Evolutionary conservation across 2,329 filamentous ascomycete species (phyloP), one percentile per base, ranked within the genome.

Genomic region (Clarireedia homoeocarpa): DNA sequence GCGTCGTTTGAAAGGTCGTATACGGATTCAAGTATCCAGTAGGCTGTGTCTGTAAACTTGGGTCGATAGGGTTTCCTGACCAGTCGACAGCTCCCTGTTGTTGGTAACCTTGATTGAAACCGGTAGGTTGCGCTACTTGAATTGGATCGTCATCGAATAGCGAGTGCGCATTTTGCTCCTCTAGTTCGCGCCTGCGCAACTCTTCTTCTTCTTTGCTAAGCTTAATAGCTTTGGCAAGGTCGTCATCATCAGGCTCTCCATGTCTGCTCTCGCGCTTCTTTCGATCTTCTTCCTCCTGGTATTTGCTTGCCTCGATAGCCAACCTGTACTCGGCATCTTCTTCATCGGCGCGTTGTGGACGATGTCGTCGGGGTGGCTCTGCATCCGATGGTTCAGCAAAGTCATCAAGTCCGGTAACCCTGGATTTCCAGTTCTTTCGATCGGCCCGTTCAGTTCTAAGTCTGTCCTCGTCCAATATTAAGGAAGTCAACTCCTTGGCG

Each of bases 81-180:
- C 95, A 97, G 73, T 99, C 94, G 17, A 99, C 94, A 12, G 90
- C 89, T 56, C 88, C 88, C 69, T 96, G 92, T 73, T 99, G 94
- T 75, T 97, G 91, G 68, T 99, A 99, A 48, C 92, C 92, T 74
- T 96, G 91, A 72, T 96, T 97, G 75, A 90, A 91, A 38, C 91
- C 92, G 14, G 91, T 97, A 42, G n/a, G n/a, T n/a, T 90, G 86
- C 30, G 63, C 61, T 46, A 63, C 67, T 53, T 82, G 74, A 24
- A 77, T 72, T 5, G 84, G 79, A 38, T 82, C 81, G 64, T 95
- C 89, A 65, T 95, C 91, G 66, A 99, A 97, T n/a, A 99, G 79
- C 20, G 90, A 84, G 48, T 86, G 79, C 20, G 89, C 85, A 67
- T 95, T 96, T 70, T 79, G 86, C 59, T 92, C 86, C 70, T 96